phyloP scores from a whole-genome alignment of 148 eudicot genomes.

The Camellia japonica region DNA sequence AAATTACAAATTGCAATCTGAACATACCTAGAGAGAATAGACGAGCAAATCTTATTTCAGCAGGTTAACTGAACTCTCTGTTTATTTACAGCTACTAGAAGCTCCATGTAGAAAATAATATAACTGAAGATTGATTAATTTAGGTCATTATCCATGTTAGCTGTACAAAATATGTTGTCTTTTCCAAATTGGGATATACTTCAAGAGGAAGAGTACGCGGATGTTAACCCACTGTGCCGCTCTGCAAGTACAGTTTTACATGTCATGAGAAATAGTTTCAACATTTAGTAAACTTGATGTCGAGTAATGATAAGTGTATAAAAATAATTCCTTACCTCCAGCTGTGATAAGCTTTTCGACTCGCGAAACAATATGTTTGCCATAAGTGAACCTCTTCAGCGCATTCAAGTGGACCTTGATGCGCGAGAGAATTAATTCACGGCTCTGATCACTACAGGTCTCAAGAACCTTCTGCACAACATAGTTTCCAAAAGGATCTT shows the following conservation, averaged over 20 bases:
- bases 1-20: slow-evolving; percentile 7
- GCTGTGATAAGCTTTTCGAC: slow-evolving; percentile 60
- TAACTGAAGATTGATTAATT: neutral
- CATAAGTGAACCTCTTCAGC: slow-evolving; percentile 56
- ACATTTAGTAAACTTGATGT: neutral
- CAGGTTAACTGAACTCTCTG: neutral
- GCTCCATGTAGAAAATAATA: slow-evolving; percentile 4
- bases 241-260: slow-evolving; percentile 26
- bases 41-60: slow-evolving; percentile 12
- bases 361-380: slow-evolving; percentile 63
- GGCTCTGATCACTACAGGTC: slow-evolving; percentile 53
- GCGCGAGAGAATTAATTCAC: slow-evolving; percentile 56
- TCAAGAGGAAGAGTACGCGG: slow-evolving; percentile 21
- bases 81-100: slow-evolving; percentile 15
- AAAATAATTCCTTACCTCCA: slow-evolving; percentile 38
- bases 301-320: neutral
- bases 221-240: slow-evolving; percentile 21
- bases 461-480: slow-evolving; percentile 67
- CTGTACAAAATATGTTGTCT: slow-evolving; percentile 8
- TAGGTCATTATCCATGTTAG: neutral
- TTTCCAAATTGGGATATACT: slow-evolving; percentile 9
- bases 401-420: slow-evolving; percentile 52
- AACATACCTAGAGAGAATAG: slow-evolving; percentile 3
- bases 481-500: slow-evolving; percentile 67
- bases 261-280: neutral